Evolutionary conservation across 2,329 filamentous ascomycete genomes (phyloP).

Genomic region (Diaporthe ampelina): DNA sequence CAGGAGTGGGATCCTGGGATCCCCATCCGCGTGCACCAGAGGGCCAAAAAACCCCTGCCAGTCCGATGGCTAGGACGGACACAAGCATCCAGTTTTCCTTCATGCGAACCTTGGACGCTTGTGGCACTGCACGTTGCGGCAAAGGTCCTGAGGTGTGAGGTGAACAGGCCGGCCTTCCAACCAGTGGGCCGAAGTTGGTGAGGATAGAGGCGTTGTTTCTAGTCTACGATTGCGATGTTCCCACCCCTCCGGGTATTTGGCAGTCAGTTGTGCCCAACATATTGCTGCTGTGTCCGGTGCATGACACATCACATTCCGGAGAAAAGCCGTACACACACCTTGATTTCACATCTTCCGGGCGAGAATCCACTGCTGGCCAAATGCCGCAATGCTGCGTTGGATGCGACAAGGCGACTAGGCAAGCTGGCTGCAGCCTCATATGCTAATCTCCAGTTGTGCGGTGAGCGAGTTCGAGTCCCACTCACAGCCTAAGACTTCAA

Average conservation of each 20-base stretch:
- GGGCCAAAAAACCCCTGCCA: background rate
- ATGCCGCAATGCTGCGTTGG: conserved; percentile 20
- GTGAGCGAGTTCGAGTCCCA: conserved; percentile 8
- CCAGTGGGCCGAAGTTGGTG: background rate
- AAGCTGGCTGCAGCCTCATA: background rate
- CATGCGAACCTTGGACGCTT: background rate
- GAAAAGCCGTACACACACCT: conserved; percentile 14
- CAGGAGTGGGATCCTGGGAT: conserved; percentile 12
- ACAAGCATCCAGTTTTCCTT: background rate
- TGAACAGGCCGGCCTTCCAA: background rate
- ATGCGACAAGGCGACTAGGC: conserved; percentile 10
- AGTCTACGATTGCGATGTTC: background rate
- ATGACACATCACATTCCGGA: conserved; percentile 33
- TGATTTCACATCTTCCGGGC: conserved; percentile 8
- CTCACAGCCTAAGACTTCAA: conserved; percentile 18
- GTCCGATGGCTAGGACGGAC: background rate
- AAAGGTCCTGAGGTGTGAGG: background rate
- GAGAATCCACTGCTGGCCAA: conserved; percentile 16
- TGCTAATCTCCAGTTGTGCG: conserved; percentile 8
- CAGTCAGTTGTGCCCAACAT: conserved; percentile 4
- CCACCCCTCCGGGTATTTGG: background rate
- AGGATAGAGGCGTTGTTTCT: background rate
- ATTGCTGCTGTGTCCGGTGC: conserved; percentile 12
- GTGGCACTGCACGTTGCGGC: background rate
- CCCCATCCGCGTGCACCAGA: conserved; percentile 16